Evolutionary conservation across 2,329 filamentous ascomycete species (phyloP), one percentile per base, ranked within the genome.

Genomic region (Diaporthe nobilis): DNA sequence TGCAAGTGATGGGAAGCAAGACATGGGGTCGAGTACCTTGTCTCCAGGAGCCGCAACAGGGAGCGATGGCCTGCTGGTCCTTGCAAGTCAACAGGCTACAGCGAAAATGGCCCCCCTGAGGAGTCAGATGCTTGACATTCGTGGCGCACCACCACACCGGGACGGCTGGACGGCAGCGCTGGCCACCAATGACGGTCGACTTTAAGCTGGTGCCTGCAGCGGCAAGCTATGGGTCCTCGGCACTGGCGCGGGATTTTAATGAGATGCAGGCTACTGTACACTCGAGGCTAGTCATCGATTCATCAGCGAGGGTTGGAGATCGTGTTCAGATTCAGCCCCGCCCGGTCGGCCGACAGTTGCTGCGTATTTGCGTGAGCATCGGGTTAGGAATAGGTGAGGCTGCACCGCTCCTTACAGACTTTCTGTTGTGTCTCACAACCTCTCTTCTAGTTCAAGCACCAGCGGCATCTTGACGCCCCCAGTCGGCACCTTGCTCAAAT

Each of bases 401-500:
- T 22, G 31, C 39, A 34, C 8, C 4, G 34, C 22, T 53, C 22
- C 12, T 34, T 17, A 47, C 17, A 31, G 12, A 5, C 31, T 51
- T 49, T 9, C 12, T 53, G 44, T n/a, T 37, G 13, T 47, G 3
- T 15, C 12, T 57, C 28, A 65, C 20, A 73, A 7, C 15, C 49
- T 53, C 57, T 79, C 76, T 77, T 85, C 82, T 17, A 83, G 77
- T 65, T 83, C 82, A 13, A 85, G 60, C 2, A 86, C 85, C 4
- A 73, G 78, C 8, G 83, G 87, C 81, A 88, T 86, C 28, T 82
- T 80, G 2, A 91, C 85, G 25, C 83, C 82, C 0, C 90, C 90
- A 0, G 86, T 83, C 71, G 80, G 83, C 74, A 92, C 71, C 78
- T 86, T 87, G 20, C 80, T 82, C 82, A 88, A 87, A 76, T 91